Evolutionary conservation across 257 asterid genomes (phyloP).

Genomic region (Gentiana macrophylla): DNA sequence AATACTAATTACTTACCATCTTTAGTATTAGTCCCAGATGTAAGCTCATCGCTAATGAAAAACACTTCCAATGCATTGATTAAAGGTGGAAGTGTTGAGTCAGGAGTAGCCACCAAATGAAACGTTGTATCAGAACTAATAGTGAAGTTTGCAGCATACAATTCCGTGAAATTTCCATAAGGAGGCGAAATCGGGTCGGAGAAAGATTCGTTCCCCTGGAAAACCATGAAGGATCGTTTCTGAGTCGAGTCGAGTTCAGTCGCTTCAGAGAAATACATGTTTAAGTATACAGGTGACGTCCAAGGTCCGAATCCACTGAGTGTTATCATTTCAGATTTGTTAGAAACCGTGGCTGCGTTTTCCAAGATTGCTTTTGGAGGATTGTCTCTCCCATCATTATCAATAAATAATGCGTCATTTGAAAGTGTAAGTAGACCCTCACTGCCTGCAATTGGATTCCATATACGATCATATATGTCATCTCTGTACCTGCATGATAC

Average conservation of each 20-base stretch:
- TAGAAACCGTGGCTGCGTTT: constrained; percentile 27
- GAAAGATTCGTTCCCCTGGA: constrained; percentile 9
- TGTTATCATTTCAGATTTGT: constrained; percentile 7
- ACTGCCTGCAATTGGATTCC: constrained; percentile 24
- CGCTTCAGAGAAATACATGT: constrained; percentile 49
- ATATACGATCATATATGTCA: constrained; percentile 47
- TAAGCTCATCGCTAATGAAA: constrained; percentile 16
- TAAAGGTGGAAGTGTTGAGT: constrained; percentile 54
- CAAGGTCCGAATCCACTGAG: constrained; percentile 22
- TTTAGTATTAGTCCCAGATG: constrained; percentile 23
- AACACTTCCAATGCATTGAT: constrained; percentile 53
- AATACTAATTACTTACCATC: constrained; percentile 26
- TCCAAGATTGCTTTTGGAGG: constrained; percentile 41
- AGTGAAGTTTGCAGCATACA: constrained; percentile 8
- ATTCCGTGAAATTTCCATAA: constrained; percentile 12
- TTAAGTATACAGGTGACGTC: constrained; percentile 22
- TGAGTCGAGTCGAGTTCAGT: constrained; percentile 17
- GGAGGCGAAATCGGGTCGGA: constrained; percentile 26
- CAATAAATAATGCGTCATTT: constrained; percentile 11
- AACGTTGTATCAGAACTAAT: constrained; percentile 22
- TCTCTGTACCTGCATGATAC: constrained; percentile 11
- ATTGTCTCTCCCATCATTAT: constrained; percentile 5
- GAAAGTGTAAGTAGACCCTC: constrained; percentile 11
- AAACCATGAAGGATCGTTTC: constrained; percentile 25
- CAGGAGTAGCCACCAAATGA: constrained; percentile 22